These are phyloP conservation scores for Stagonosporopsis cucurbitacearum DNA, from an alignment of 2,329 filamentous ascomycete genomes.

Conservation along the genomic window DNA sequence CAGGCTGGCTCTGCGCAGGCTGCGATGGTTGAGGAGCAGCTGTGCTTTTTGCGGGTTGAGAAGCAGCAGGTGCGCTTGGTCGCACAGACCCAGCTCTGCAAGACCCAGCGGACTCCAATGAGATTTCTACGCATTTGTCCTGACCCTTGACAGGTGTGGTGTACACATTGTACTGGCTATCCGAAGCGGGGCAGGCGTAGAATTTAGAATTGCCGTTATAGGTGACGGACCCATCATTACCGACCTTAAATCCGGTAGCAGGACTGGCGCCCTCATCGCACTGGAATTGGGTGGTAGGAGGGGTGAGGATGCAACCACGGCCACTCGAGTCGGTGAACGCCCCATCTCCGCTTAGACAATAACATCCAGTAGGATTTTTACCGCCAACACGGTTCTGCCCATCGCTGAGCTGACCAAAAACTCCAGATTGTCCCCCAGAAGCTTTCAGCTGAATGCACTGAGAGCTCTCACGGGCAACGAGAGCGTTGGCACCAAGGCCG, in stretches of 20 bases:
- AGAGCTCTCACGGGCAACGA: conserved; percentile 27
- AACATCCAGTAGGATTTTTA: conserved; percentile 56
- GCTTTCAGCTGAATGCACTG: conserved; percentile 28
- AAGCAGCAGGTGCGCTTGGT: conserved; percentile 5
- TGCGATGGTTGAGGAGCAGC: neutral
- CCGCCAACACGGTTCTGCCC: conserved; percentile 68
- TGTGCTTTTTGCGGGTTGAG: conserved; percentile 7
- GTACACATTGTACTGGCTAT: conserved; percentile 65
- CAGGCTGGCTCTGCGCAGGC: neutral
- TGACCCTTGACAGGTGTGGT: conserved; percentile 50
- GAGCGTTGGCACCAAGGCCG: conserved; percentile 31
- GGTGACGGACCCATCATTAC: conserved; percentile 59
- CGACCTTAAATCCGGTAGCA: conserved; percentile 63
- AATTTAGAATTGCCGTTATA: conserved; percentile 62
- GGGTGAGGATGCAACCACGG: conserved; percentile 69
- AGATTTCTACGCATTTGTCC: conserved; percentile 59
- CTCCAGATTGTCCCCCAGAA: conserved; percentile 50
- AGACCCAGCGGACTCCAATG: conserved; percentile 43
- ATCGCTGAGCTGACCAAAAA: conserved; percentile 65
- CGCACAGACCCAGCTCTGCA: conserved; percentile 31
- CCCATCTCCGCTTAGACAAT: conserved; percentile 58
- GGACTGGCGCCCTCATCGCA: conserved; percentile 61
- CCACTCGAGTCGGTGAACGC: conserved; percentile 62
- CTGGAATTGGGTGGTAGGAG: conserved; percentile 65
- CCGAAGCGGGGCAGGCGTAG: conserved; percentile 66